Evolutionary conservation across 108 stramenopile genomes (phyloP), one percentile per base, ranked within the genome.

Genomic region (Pseudonitzschia pungens): DNA sequence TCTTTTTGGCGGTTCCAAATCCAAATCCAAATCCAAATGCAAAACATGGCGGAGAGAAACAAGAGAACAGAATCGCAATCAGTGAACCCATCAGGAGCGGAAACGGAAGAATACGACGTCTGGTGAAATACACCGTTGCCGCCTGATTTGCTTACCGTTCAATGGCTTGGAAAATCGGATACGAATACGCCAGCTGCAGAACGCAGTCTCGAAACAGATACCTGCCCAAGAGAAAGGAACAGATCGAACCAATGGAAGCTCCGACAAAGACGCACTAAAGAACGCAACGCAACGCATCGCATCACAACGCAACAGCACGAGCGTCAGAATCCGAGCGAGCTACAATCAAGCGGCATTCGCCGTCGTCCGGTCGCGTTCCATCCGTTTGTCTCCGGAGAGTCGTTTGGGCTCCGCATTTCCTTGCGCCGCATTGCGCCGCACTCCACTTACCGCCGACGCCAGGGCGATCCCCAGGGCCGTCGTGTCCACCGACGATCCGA

Each of bases 141-240:
- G 14, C 12, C n/a, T 40, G 15, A 11, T 1, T 62, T 65, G 40
- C 67, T 48, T 65, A 53, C 55, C 71, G 62, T 33, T 80, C 79
- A 29, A 80, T 76, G 22, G 79, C 79, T 56, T 72, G 63, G 28
- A 80, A 80, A 2, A 80, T 55, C 5, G 71, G 74, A 60, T 80
- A 80, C 24, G 63, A 67, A 29, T 45, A 54, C 22, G 79, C 75
- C 4, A 72, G 41, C 18, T 51, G 74, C 16, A 76, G 26, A 4
- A 86, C 87, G 68, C 85, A 84, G 65, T 84, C 81, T 29, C 87
- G 80, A 65, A 86, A 67, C 12, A 88, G 71, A 65, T 86, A 88
- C 48, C 87, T 71, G 42, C 87, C 87, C 42, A 88, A 63, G 26
- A 88, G 63, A 71, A 88, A 88, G 1, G 79, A 81, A 36, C 53